Base-by-base conservation (phyloP, 116 monocot species). In the Iris pallida region DNA sequence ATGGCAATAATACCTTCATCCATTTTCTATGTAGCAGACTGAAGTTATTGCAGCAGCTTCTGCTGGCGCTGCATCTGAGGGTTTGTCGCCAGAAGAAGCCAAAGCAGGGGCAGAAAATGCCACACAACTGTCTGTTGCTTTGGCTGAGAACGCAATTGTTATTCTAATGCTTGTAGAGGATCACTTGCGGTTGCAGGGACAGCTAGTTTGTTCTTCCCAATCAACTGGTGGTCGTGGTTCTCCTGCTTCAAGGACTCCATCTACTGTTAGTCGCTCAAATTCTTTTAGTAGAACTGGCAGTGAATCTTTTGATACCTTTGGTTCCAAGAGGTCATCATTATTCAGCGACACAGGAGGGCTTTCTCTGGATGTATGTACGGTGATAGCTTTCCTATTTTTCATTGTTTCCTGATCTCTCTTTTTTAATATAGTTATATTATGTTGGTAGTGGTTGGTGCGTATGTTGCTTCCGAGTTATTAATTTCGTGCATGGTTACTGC, bases 21-120 rank as follows among this genome's bases (percentile, higher is more conserved):
- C 70, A 78, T 59, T 64, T 71, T 85, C 49, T 60, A 61, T 81
- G 57, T 73, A 78, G 82, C 92, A 97, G 96, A 97, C 92, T 81
- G 86, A 97, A 83, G 82, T 92, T 76, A 85, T 97, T 85, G 96
- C 96, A 68, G 96, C 96, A n/a, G 96, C 92, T 52, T 92, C 96
- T 54, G 96, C 96, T 68, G 92, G 92, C 76, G 92, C 90, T 72
- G 87, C 92, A 55, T 85, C 89, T 58, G 92, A 89, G 75, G 89
- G 93, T 20, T 86, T 94, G 51, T 87, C 96, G 66, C 92, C 96
- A 16, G 55, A 87, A 72, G 83, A 85, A 63, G 81, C 96, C 18
- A 97, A 90, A 80, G 73, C 58, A 45, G 89, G 92, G 81, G 89
- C 92, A 68, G 96, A 97, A 78, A 81, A 73, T 81, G 92, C 87